Evolutionary conservation across 2,329 filamentous ascomycete species (phyloP).

Genomic region (Fusarium sp.): DNA sequence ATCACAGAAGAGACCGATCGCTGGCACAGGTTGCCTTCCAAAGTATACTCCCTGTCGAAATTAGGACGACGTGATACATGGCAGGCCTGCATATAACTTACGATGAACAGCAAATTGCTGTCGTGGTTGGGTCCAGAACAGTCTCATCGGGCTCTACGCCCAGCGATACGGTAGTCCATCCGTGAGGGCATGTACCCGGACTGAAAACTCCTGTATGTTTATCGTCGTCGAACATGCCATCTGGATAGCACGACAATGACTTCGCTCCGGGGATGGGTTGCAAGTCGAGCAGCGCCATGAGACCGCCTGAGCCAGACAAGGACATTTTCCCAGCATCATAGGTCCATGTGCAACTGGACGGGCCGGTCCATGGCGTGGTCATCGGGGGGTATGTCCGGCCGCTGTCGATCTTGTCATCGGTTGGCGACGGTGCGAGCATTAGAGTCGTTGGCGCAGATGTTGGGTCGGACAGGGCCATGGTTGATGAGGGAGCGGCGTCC

Average conservation of each 20-base stretch:
- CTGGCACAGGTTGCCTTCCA: constrained; percentile 51
- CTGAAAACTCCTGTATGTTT: constrained; percentile 55
- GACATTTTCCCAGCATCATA: constrained; percentile 48
- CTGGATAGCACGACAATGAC: constrained; percentile 55
- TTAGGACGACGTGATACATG: constrained; percentile 27
- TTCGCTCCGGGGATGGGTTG: constrained; percentile 51
- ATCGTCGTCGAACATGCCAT: constrained; percentile 54
- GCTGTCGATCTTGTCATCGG: constrained; percentile 37
- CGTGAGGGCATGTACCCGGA: constrained; percentile 54
- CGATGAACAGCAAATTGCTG: constrained; percentile 56
- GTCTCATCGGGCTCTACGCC: constrained; percentile 46
- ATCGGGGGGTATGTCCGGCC: constrained; percentile 49
- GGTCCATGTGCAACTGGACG: constrained; percentile 54
- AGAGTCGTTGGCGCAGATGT: constrained; percentile 31
- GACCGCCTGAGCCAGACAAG: constrained; percentile 42
- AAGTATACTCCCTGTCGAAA: constrained; percentile 48
- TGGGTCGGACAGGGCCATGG: constrained; percentile 25
- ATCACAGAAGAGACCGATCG: constrained; percentile 51
- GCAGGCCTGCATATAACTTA: constrained; percentile 44
- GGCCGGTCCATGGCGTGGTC: constrained; percentile 53
- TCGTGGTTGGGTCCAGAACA: constrained; percentile 50
- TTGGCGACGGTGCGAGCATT: constrained; percentile 26
- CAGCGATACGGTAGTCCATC: constrained; percentile 54
- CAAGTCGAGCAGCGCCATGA: constrained; percentile 53
- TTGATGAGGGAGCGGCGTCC: constrained; percentile 32